A percentile compares a stretch with the other conserved stretches of the same genome.
Conservation (phyloP, 176 grass and related monocot species). For the Musa schizocarpa region DNA sequence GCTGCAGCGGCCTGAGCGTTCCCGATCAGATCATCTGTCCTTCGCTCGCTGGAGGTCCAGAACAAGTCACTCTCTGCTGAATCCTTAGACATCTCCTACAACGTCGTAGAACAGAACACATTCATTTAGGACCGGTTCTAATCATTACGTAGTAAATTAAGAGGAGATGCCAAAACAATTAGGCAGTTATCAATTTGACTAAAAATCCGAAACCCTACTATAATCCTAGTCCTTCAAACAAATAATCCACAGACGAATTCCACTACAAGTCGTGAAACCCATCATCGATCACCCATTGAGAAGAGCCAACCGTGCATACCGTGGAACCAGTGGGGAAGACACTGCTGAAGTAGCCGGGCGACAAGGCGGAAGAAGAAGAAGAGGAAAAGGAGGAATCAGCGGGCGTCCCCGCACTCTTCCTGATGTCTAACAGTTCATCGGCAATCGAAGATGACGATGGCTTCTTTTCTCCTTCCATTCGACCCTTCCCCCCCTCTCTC, state of each 20-base stretch:
- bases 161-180: not conserved
- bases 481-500: not conserved
- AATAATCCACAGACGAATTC: not conserved
- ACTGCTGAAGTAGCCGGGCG: conserved; percentile 17
- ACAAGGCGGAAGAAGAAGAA: not conserved
- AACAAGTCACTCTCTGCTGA: conserved; percentile 4
- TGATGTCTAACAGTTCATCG: not conserved
- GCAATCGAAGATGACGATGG: conserved; percentile 4
- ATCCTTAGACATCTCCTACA: conserved; percentile 1
- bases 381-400: not conserved
- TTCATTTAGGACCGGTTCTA: not conserved
- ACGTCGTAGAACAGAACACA: not conserved
- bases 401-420: not conserved
- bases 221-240: not conserved
- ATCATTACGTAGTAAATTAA: too few relatives aligned
- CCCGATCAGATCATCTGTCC: conserved; percentile 19
- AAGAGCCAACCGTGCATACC: not conserved
- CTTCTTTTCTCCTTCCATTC: not conserved
- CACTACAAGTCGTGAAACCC: not conserved
- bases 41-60: conserved; percentile 22
- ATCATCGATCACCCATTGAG: not conserved
- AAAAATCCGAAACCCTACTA: not conserved
- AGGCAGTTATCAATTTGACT: too few relatives aligned
- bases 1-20: conserved; percentile 10
- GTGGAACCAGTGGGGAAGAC: conserved; percentile 12